phyloP scores from a whole-genome alignment of 192 early-diverging fungal genomes.

The Coemansia furcata region DNA sequence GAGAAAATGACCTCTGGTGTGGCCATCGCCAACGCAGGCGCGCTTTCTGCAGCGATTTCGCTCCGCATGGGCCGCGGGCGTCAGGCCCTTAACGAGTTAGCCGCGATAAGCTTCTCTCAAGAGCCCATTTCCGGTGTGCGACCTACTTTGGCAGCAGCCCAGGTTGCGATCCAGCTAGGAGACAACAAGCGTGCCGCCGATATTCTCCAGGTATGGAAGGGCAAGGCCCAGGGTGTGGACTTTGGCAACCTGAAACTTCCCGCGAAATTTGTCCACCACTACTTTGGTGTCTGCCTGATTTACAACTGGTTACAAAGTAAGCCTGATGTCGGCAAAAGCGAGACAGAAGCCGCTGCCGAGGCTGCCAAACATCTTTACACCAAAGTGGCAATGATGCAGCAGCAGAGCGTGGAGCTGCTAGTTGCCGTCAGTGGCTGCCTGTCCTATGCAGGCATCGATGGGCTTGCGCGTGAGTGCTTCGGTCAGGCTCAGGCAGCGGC shows the following conservation, averaged over 20 bases:
- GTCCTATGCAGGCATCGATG: slow-evolving; percentile 23
- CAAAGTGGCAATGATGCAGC: neutral
- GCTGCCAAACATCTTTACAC: slow-evolving; percentile 23
- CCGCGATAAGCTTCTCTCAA: slow-evolving; percentile 13
- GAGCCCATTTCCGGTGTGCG: slow-evolving; percentile 9
- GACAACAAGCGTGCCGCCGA: slow-evolving; percentile 10
- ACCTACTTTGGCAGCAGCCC: slow-evolving; percentile 29
- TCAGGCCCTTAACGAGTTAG: slow-evolving; percentile 34
- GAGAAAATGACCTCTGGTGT: slow-evolving; percentile 10
- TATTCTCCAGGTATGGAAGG: slow-evolving; percentile 26
- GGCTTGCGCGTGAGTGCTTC: slow-evolving; percentile 17
- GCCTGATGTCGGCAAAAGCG: neutral
- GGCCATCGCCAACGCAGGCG: slow-evolving; percentile 11
- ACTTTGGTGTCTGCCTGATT: slow-evolving; percentile 38
- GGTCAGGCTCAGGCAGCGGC: slow-evolving; percentile 7
- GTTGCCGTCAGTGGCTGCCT: slow-evolving; percentile 35
- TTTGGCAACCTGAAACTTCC: slow-evolving; percentile 8
- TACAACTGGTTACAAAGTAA: slow-evolving; percentile 15
- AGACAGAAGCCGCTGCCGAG: neutral
- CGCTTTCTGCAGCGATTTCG: slow-evolving; percentile 29
- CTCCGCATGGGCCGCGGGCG: slow-evolving; percentile 7
- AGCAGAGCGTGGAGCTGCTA: slow-evolving; percentile 9
- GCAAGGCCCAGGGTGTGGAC: slow-evolving; percentile 19
- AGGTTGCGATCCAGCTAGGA: slow-evolving; percentile 33
- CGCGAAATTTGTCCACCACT: slow-evolving; percentile 26